A percentile compares a stretch with the other conserved stretches of the same genome.
Conservation (phyloP, 192 early-diverging fungal species). For the Coemansia furcata region DNA sequence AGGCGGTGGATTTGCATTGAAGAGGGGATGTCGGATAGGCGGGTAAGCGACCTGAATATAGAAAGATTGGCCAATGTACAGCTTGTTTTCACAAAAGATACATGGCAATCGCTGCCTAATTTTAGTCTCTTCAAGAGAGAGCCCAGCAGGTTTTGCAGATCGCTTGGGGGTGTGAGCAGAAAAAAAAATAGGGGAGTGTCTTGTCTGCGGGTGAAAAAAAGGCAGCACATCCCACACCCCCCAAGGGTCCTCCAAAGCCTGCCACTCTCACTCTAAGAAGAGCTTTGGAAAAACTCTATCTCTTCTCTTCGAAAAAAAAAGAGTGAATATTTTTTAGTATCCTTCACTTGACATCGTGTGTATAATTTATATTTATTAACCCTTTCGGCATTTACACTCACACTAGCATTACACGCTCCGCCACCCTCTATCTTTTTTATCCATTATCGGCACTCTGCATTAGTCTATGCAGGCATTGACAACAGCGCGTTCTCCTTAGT, state of each 20-base stretch:
- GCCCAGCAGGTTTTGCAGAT: not conserved
- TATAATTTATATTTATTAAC: not conserved
- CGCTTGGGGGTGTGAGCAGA: not conserved
- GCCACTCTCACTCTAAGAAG: not conserved
- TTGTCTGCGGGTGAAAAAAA: slow-evolving; percentile 4
- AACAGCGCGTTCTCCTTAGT: slow-evolving; percentile 4
- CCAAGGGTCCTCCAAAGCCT: not conserved
- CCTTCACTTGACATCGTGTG: slow-evolving; percentile 4
- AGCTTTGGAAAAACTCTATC: slow-evolving; percentile 1
- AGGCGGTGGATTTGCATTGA: not conserved
- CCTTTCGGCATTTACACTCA: not conserved
- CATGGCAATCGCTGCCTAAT: slow-evolving; percentile 27
- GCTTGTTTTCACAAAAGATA: slow-evolving; percentile 3
- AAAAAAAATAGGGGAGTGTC: not conserved
- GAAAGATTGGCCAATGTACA: not conserved
- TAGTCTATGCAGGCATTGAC: slow-evolving; percentile 30
- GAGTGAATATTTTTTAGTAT: not conserved
- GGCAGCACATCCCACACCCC: not conserved
- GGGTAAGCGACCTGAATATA: not conserved
- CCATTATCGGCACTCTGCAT: slow-evolving; percentile 8
- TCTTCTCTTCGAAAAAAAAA: not conserved
- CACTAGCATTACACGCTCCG: not conserved
- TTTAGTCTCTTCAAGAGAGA: slow-evolving; percentile 15
- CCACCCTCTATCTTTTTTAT: slow-evolving; percentile 5
- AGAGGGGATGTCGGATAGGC: not conserved